Evolutionary conservation across 2,329 filamentous ascomycete species (phyloP), one percentile per base, ranked within the genome.

Genomic region (Xylariaceae sp.): DNA sequence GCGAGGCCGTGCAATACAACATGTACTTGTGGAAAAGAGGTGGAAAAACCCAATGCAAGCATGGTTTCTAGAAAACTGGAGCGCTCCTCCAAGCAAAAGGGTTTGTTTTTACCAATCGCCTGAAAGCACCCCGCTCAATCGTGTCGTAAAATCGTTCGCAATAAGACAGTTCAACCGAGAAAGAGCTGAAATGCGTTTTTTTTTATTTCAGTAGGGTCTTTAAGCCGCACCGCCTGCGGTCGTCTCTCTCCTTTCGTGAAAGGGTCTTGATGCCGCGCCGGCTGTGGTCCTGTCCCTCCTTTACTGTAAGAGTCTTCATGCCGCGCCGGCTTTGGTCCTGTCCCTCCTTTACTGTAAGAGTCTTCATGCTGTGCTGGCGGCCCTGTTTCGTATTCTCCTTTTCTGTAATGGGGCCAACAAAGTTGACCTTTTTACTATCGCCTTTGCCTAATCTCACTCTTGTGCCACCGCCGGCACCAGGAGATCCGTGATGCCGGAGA

Each of bases 371-470:
- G 34, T 53, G 55, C 40, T 59, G 57, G 26, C 71, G 70, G 53
- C 67, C 67, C 34, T 67, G 67, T 47, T 68, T 68, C 9, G 65
- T 66, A 40, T 70, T 73, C 52, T 65, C 66, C 37, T 68, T 73
- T 52, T 72, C 72, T 58, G 75, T 76, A 46, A 81, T 73, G 12
- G 79, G 73, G 35, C 71, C 76, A 51, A 83, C 78, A 62, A 83
- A 79, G 9, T 77, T 76, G 50, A 83, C 80, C 51, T 80, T 78
- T 60, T 80, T 81, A 44, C 69, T 65, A 45, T 81, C 79, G 39
- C 81, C 76, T 66, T 80, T 81, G 59, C 78, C 76, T 31, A 81
- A 70, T 55, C 76, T 75, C 54, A 80, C 72, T 7, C 75, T 70
- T 7, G 70, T 69, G 35, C 67, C 66, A 2, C 68, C 51, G 30